Percentiles rank a stretch among this genome's conserved stretches.
phyloP scores from a whole-genome alignment of 371 early-diverging fungal species.

The Catenaria anguillulae region DNA sequence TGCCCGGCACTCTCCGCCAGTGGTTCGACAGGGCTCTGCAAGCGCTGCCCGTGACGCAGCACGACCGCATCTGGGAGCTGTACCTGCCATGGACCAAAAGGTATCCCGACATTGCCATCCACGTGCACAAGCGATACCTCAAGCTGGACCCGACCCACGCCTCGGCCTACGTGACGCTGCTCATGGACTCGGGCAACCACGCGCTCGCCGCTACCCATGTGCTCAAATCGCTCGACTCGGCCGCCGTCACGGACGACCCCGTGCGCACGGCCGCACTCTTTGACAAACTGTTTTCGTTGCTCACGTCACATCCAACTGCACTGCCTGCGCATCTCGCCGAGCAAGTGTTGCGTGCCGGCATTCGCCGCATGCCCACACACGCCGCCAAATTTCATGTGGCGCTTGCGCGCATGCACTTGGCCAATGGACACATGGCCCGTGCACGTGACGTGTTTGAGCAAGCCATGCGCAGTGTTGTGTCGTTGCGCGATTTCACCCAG shows the following conservation, averaged over 20 bases:
- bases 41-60: slow-evolving; percentile 86
- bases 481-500: slow-evolving; percentile 85
- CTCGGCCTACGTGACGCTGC: slow-evolving; percentile 57
- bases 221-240: too few species aligned
- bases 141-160: slow-evolving; percentile 57
- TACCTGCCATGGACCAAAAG: slow-evolving; percentile 67
- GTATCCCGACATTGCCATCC: slow-evolving; percentile 65
- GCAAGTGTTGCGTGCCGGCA: slow-evolving; percentile 68
- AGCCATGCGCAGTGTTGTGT: slow-evolving; percentile 61
- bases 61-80: slow-evolving; percentile 69
- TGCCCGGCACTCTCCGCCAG: slow-evolving; percentile 57
- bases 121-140: slow-evolving; percentile 65
- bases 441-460: slow-evolving; percentile 87
- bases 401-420: slow-evolving; percentile 70
- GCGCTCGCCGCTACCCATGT: slow-evolving; percentile 76
- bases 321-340: slow-evolving; percentile 56
- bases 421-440: slow-evolving; percentile 58
- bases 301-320: slow-evolving; percentile 53
- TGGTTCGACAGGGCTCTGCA: slow-evolving; percentile 86
- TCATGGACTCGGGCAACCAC: slow-evolving; percentile 49
- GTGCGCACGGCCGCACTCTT: slow-evolving; percentile 31
- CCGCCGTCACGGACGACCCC: too few species aligned
- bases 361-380: slow-evolving; percentile 65
- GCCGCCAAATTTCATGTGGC: slow-evolving; percentile 77
- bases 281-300: slow-evolving; percentile 70